Percentiles rank a stretch among this genome's conserved stretches.
Evolutionary conservation across 164 flowering plant species (phyloP).

Genomic region (Piper betle): DNA sequence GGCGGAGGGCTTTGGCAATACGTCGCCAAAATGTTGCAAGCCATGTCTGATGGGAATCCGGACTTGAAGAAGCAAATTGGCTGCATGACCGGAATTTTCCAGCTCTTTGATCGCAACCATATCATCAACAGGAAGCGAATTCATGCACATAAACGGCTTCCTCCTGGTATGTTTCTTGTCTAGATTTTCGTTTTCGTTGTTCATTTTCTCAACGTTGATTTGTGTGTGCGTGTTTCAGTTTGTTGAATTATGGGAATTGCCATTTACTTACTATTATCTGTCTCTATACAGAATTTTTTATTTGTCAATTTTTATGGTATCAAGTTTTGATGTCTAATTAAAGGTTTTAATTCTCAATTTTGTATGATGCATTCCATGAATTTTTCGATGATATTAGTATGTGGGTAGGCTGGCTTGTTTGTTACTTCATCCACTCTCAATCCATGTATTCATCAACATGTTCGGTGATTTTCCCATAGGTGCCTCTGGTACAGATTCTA

Average conservation of each 20-base stretch:
- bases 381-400: too few relatives aligned
- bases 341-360: not conserved
- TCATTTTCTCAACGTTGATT: not conserved
- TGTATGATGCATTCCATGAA: not conserved
- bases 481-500: constrained; percentile 24
- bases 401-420: too few relatives aligned
- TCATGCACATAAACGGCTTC: constrained; percentile 14
- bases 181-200: not conserved
- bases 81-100: constrained; percentile 42
- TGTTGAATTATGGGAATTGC: too few relatives aligned
- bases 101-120: constrained; percentile 53
- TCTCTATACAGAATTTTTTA: too few relatives aligned
- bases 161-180: constrained; percentile 10
- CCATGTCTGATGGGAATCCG: constrained; percentile 29
- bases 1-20: constrained; percentile 2
- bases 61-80: constrained; percentile 41
- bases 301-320: not conserved
- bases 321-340: not conserved
- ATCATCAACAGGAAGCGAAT: constrained; percentile 29
- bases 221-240: not conserved
- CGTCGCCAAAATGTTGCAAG: constrained; percentile 35
- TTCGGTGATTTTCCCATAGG: constrained; percentile 15
- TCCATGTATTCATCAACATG: too few relatives aligned
- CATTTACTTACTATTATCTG: not conserved
- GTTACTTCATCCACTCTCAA: too few relatives aligned